Conservation (phyloP, 2,329 filamentous ascomycete genomes). For the Phyllosticta citrichinensis region DNA sequence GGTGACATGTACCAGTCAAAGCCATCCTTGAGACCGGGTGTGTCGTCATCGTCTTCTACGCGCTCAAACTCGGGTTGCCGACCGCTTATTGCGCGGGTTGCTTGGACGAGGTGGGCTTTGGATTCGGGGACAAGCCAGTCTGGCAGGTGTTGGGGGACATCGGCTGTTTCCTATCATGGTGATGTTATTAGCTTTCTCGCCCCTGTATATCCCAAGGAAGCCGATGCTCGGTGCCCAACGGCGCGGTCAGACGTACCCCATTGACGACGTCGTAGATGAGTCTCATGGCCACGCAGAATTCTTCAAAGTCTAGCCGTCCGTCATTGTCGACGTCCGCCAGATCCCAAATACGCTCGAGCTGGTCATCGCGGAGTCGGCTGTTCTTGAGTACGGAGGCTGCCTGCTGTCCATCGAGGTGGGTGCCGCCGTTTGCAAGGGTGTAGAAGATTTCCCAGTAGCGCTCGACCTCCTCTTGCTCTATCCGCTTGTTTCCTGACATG, state of each 20-base stretch:
- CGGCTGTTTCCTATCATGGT: constrained; percentile 55
- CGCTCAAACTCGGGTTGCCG: constrained; percentile 75
- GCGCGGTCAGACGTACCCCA: constrained; percentile 51
- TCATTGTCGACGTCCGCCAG: constrained; percentile 95
- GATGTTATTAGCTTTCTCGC: not conserved
- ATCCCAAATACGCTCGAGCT: constrained; percentile 97
- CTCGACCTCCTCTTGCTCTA: constrained; percentile 65
- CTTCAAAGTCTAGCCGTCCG: constrained; percentile 95
- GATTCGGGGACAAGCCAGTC: constrained; percentile 97
- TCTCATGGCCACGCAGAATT: constrained; percentile 98
- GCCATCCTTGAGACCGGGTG: constrained; percentile 78
- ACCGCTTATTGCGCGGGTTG: constrained; percentile 50
- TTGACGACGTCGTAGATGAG: constrained; percentile 96
- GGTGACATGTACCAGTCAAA: constrained; percentile 99
- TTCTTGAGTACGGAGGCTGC: constrained; percentile 65
- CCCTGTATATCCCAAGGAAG: not conserved
- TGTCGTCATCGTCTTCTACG: constrained; percentile 67
- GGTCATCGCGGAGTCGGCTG: constrained; percentile 61
- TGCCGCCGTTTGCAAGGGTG: constrained; percentile 53
- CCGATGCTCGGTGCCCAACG: not conserved
- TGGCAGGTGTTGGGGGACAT: constrained; percentile 76
- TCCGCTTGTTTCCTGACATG: constrained; percentile 40
- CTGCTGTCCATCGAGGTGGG: constrained; percentile 57
- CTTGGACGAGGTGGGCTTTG: constrained; percentile 33
- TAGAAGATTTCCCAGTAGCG: constrained; percentile 75